These are phyloP conservation scores for Coemansia sp. DNA, from an alignment of 192 early-diverging fungal genomes.

Conservation along the genomic window DNA sequence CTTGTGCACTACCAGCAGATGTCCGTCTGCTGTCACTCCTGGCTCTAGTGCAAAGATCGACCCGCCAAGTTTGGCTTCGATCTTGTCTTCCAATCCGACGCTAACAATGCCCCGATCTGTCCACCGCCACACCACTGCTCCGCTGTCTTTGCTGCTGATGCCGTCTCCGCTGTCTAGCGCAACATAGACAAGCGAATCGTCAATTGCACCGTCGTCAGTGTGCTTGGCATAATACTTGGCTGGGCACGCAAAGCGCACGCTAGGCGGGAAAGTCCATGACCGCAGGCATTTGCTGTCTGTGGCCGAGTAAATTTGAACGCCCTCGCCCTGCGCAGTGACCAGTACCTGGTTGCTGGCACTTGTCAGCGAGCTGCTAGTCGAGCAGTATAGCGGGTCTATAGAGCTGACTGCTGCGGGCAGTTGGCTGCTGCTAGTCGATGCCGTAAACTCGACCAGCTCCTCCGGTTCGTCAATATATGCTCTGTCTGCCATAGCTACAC, in stretches of 20 bases:
- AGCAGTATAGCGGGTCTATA: slow-evolving; percentile 27
- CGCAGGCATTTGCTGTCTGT: slow-evolving; percentile 52
- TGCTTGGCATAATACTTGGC: slow-evolving; percentile 36
- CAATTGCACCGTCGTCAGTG: slow-evolving; percentile 8
- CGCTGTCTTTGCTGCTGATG: slow-evolving; percentile 7
- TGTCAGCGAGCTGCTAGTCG: neutral
- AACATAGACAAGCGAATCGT: slow-evolving; percentile 37
- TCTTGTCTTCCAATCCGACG: slow-evolving; percentile 47
- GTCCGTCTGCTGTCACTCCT: slow-evolving; percentile 26
- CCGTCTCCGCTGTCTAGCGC: slow-evolving; percentile 33
- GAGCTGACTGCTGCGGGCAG: slow-evolving; percentile 50
- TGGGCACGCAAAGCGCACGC: slow-evolving; percentile 50
- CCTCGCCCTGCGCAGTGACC: slow-evolving; percentile 44
- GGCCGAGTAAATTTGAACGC: slow-evolving; percentile 48
- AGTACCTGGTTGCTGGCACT: slow-evolving; percentile 29
- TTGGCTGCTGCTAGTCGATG: slow-evolving; percentile 29
- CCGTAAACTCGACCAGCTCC: slow-evolving; percentile 48
- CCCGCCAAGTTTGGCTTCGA: slow-evolving; percentile 12
- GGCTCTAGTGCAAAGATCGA: slow-evolving; percentile 41
- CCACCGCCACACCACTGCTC: slow-evolving; percentile 50
- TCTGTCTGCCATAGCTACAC: slow-evolving; percentile 22
- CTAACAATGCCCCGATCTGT: slow-evolving; percentile 48
- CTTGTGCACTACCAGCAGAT: slow-evolving; percentile 36
- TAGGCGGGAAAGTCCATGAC: slow-evolving; percentile 53
- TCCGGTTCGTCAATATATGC: slow-evolving; percentile 45